Base-by-base conservation (phyloP, 2,329 filamentous ascomycete species). In the Fusarium sp. region DNA sequence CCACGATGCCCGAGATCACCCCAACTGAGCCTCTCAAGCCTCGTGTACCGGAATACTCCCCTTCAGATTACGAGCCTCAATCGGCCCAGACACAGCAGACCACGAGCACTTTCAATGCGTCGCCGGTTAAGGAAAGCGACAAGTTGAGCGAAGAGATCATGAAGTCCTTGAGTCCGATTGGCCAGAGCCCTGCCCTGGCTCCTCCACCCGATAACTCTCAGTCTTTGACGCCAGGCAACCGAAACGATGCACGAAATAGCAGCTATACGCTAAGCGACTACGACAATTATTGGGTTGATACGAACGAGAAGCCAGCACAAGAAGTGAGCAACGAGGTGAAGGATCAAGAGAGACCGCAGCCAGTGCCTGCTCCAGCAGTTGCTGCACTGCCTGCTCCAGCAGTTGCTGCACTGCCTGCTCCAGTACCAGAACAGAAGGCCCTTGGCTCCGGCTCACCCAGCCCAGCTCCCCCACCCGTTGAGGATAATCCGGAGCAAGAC, bases 81-180 rank as follows among this genome's bases (percentile, higher is more conserved):
- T 77, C 79, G 8, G 75, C 87, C 27, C 81, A 84, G 62, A 83
- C 86, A 4, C 81, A 83, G 29, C 79, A 82, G 8, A 87, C 85
- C 0, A 80, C 86, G 56, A 89, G 87, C 76, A 88, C 87, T 0
- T 78, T 83, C 11, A 85, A 86, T 11, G 85, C 86, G 9, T 87
- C 87, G 1, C 87, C 90, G 33, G 85, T 91, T 67, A 89, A 92
- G 73, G 92, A 94, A 76, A 94, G 89, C 76, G 93, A 95, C 73
- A 86, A 89, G 64, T 80, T 95, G 55, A 87, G 91, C 31, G 92
- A 94, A 67, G 93, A 95, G 75, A 95, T 95, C 63, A 90, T 94
- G 62, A 90, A 89, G 66, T 93, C 90, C 46, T 84, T 95, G 3
- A 91, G 87, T 63, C 87, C 91, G 0, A 79, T 84, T 14, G 82